Evolutionary conservation across 2,329 filamentous ascomycete genomes (phyloP).

Genomic region (Helotiales sp.): DNA sequence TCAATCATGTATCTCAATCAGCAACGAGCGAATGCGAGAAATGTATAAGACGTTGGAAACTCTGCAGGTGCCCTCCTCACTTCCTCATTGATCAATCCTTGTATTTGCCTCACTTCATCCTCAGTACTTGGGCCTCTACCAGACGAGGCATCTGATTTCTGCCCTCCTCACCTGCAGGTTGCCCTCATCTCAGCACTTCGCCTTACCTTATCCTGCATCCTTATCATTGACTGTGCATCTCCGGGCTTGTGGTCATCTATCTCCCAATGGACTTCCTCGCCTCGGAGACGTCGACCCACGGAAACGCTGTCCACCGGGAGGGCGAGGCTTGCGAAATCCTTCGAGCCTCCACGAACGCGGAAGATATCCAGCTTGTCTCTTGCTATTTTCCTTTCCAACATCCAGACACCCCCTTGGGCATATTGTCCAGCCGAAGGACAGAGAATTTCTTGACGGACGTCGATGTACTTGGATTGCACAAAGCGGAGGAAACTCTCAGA

Average conservation of each 20-base stretch:
- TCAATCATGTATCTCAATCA: not conserved
- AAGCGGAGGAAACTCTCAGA: constrained; percentile 13
- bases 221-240: constrained; percentile 2
- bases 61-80: constrained; percentile 11
- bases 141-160: constrained; percentile 14
- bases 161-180: constrained; percentile 9
- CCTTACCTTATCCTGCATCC: constrained; percentile 4
- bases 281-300: not conserved
- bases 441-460: not conserved
- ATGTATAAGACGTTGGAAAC: constrained; percentile 8
- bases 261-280: not conserved
- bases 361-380: constrained; percentile 10
- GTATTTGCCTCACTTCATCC: not conserved
- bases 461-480: not conserved
- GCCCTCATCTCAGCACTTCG: constrained; percentile 5
- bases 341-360: not conserved
- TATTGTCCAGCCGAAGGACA: not conserved
- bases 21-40: not conserved
- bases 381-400: not conserved
- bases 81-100: not conserved
- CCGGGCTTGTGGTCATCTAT: not conserved
- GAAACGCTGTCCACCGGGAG: not conserved
- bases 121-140: not conserved
- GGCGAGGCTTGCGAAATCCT: constrained; percentile 2
- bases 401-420: not conserved